These are phyloP conservation scores for Podosphaera xanthii DNA, from an alignment of 2,329 filamentous ascomycete species.

Conservation along the genomic window DNA sequence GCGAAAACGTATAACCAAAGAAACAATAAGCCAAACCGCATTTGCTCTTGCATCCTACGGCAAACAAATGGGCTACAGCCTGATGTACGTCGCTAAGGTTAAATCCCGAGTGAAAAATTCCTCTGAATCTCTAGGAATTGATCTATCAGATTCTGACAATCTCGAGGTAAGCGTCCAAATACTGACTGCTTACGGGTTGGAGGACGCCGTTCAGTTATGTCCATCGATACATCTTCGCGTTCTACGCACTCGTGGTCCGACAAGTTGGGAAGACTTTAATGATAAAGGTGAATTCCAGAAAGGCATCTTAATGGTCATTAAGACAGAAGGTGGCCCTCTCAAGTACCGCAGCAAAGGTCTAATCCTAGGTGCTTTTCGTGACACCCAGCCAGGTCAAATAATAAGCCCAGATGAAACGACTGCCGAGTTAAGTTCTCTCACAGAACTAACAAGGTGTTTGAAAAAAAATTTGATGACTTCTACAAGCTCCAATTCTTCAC, in stretches of 20 bases:
- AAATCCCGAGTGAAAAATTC: background rate
- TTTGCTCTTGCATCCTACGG: background rate
- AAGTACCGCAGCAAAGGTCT: background rate
- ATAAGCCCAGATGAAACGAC: background rate
- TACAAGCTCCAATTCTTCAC: background rate
- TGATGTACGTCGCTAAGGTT: background rate
- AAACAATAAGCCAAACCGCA: background rate
- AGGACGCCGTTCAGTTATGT: background rate
- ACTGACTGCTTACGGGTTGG: background rate
- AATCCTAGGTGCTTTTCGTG: background rate
- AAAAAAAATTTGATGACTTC: background rate
- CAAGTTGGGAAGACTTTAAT: background rate
- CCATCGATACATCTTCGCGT: background rate
- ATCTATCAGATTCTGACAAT: background rate
- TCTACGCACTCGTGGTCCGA: background rate
- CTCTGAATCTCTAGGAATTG: background rate
- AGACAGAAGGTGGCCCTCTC: background rate
- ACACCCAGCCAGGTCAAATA: background rate
- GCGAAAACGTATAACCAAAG: background rate
- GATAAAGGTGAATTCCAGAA: background rate
- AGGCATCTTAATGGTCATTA: background rate
- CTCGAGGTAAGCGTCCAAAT: background rate
- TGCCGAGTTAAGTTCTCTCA: background rate
- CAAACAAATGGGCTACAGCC: background rate
- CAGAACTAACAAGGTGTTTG: background rate